Evolutionary conservation across 1,139 yeast genomes (phyloP), one percentile per base, ranked within the genome.

Genomic region (Arxiozyma bovina): DNA sequence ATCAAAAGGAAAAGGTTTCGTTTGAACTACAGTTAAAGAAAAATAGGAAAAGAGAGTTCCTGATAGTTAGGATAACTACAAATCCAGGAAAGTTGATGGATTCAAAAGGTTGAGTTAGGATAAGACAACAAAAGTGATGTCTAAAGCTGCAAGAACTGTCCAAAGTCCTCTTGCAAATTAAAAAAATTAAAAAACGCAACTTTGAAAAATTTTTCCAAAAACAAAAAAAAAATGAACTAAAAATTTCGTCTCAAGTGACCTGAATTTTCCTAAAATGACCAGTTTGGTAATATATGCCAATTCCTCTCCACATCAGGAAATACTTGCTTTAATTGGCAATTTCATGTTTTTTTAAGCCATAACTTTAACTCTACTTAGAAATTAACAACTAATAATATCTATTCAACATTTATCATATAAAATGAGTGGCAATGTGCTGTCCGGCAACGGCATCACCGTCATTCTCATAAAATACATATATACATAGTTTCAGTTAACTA

Each of bases 401-500:
- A 21, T 21, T 43, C 25, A 21, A 22, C 3, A 43, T 43, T 43
- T 21, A 43, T 43, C 45, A 20, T 46, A 34, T 34, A 27, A 18
- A 17, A 12, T 38, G n/a, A 38, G 30, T 34, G 49, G 49, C 42
- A 42, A 46, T 46, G 49, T 38, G 49, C 42, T 46, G 49, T 38
- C 49, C 49, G 34, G 49, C 49, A 46, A 46, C 49, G n/a, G 49
- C 49, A 46, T 38, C 42, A 38, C 49, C 49, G 30, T 34, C 49
- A 18, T 46, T 46, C n/a, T 34, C 17, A 27, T 38, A 38, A 21
- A 20, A 46, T 46, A 46, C 38, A 30, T 42, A 34, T 46, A 46
- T 42, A 46, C 42, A 27, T 46, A 46, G n/a, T 34, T 15, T 6
- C 8, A 12, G n/a, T 34, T 34, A 15, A 12, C 2, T 34, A 6